Evolutionary conservation across 306 rosid species (phyloP).

Genomic region (Luffa aegyptiaca): DNA sequence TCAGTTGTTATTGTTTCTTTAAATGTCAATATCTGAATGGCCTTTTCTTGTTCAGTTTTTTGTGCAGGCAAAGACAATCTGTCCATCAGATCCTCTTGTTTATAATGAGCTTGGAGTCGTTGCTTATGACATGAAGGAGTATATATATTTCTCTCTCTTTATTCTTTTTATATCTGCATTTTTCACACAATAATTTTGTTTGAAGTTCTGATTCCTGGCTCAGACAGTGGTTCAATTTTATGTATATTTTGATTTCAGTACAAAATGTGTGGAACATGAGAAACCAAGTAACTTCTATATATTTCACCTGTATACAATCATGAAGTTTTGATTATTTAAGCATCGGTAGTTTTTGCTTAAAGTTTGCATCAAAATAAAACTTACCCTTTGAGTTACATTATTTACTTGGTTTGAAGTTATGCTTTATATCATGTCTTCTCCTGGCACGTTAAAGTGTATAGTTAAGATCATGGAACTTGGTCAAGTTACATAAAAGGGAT

Average conservation of each 20-base stretch:
- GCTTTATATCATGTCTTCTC: neutral
- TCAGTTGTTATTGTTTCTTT: neutral
- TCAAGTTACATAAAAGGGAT: neutral
- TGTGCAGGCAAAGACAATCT: slow-evolving; percentile 72
- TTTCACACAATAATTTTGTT: neutral
- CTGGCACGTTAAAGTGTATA: neutral
- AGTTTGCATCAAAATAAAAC: neutral
- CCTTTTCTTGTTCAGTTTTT: slow-evolving; percentile 49
- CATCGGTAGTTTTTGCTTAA: neutral
- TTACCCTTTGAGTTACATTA: neutral
- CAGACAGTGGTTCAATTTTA: neutral
- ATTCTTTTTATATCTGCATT: neutral
- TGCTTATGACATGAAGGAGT: slow-evolving; percentile 95
- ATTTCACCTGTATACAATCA: neutral
- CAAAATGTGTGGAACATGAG: neutral
- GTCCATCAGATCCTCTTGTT: slow-evolving; percentile 90
- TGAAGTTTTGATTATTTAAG: neutral
- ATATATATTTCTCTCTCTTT: slow-evolving; percentile 18
- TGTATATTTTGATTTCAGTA: neutral
- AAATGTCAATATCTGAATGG: slow-evolving; percentile 13
- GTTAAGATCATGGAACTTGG: neutral
- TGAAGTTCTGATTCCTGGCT: neutral
- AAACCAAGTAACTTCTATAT: neutral
- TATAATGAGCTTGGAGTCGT: slow-evolving; percentile 96
- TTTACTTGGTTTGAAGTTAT: too few species aligned